Conservation (phyloP, 495 filamentous ascomycete genomes). For the Penicillium chermesinum region DNA sequence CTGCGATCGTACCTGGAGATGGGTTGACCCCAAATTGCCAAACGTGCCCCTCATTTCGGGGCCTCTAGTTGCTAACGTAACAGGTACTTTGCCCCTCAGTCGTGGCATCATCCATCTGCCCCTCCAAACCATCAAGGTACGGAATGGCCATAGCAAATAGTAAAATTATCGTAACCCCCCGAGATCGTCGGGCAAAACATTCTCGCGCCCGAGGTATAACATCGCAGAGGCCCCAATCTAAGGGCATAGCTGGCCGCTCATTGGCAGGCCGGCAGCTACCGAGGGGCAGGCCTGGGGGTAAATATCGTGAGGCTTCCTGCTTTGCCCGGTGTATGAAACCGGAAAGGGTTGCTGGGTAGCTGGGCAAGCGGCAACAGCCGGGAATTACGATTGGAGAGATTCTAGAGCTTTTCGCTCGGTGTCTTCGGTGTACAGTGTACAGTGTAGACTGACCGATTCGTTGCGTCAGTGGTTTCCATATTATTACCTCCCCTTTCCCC, state of each 20-base stretch:
- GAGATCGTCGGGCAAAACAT: slow-evolving; percentile 24
- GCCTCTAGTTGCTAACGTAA: no score
- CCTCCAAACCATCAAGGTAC: slow-evolving; percentile 3
- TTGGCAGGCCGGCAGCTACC: slow-evolving; percentile 35
- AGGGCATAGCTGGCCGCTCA: slow-evolving; percentile 16
- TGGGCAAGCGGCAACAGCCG: slow-evolving; percentile 33
- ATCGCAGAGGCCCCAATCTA: slow-evolving; percentile 17
- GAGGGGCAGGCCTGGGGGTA: slow-evolving; percentile 23
- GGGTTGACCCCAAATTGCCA: neutral
- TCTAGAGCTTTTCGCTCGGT: slow-evolving; percentile 31
- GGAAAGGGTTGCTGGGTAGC: slow-evolving; percentile 37
- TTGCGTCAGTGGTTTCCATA: slow-evolving; percentile 37
- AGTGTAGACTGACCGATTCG: slow-evolving; percentile 26
- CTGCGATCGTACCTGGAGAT: neutral
- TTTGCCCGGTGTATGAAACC: slow-evolving; percentile 51
- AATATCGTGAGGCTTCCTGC: slow-evolving; percentile 46
- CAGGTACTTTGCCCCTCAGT: slow-evolving; percentile 15
- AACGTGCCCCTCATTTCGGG: no score
- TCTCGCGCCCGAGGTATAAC: slow-evolving; percentile 28
- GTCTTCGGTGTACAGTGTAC: slow-evolving; percentile 15
- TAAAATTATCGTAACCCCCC: slow-evolving; percentile 5
- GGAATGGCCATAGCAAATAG: slow-evolving; percentile 2
- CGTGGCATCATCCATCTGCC: slow-evolving; percentile 13
- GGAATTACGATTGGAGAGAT: slow-evolving; percentile 16
- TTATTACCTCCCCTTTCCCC: neutral